These are phyloP conservation scores for Forsythia viridissima DNA, from an alignment of 257 asterid species.

Conservation along the genomic window DNA sequence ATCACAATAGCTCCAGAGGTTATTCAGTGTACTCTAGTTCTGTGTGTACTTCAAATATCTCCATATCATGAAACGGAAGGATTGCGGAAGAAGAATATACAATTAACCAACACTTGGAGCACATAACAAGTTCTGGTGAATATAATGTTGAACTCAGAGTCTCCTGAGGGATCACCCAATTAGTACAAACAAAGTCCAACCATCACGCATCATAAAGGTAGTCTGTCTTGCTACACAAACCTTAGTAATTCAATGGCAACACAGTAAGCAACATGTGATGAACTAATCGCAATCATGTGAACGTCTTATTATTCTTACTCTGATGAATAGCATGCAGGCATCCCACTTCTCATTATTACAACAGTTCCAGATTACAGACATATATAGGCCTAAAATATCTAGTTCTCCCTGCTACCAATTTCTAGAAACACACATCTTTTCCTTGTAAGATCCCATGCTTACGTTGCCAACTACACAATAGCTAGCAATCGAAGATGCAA, in stretches of 20 bases:
- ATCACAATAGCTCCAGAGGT: background rate
- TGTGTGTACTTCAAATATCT: background rate
- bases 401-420: background rate
- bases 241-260: background rate
- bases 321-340: background rate
- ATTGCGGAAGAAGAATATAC: background rate
- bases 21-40: background rate
- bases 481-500: background rate
- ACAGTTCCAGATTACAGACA: background rate
- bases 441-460: background rate
- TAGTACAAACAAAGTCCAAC: background rate
- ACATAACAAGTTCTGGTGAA: background rate
- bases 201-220: conserved; percentile 16
- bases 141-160: conserved; percentile 8
- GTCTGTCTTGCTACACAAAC: background rate
- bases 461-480: background rate
- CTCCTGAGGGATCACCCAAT: background rate
- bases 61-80: background rate
- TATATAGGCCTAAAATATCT: background rate
- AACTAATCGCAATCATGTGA: background rate
- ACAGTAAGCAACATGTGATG: background rate
- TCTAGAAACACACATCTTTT: background rate
- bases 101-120: background rate
- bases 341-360: conserved; percentile 2
- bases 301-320: background rate